These are phyloP conservation scores for Urtica urens DNA, from an alignment of 306 rosid genomes.

Conservation along the genomic window DNA sequence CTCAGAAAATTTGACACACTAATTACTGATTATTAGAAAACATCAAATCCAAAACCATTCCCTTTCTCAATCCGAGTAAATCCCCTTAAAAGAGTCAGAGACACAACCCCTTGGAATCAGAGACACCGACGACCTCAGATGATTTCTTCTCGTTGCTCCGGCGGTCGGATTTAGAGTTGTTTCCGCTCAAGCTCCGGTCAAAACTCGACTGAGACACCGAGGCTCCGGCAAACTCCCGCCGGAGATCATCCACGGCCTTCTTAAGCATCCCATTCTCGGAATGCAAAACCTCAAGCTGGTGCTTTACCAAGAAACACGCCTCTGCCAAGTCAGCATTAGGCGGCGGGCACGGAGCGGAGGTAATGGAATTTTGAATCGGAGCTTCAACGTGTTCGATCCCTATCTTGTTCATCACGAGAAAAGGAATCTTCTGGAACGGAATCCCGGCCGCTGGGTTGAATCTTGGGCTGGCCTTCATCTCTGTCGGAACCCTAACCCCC, in stretches of 20 bases:
- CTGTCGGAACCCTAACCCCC: conserved; percentile 77
- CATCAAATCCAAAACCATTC: not conserved
- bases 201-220: conserved; percentile 2
- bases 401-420: conserved; percentile 80
- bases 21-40: not conserved
- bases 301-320: conserved; percentile 44
- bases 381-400: conserved; percentile 69
- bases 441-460: conserved; percentile 24
- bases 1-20: conserved; percentile 4
- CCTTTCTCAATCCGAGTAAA: too few relatives aligned
- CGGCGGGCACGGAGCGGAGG: not conserved
- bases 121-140: conserved; percentile 22
- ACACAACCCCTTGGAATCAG: conserved; percentile 9
- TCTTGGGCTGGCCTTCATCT: conserved; percentile 13
- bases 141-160: conserved; percentile 33
- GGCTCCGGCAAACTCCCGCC: conserved; percentile 39
- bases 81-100: too few relatives aligned
- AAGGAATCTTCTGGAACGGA: conserved; percentile 50
- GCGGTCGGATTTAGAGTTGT: conserved; percentile 22
- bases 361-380: conserved; percentile 16
- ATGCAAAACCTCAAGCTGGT: conserved; percentile 55
- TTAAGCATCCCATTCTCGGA: conserved; percentile 57
- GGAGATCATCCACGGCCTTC: conserved; percentile 67
- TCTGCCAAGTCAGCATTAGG: conserved; percentile 40
- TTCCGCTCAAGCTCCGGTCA: conserved; percentile 23